Base-by-base conservation (phyloP, 768 basidiomycete species). In the Hydnomerulius pinastri region DNA sequence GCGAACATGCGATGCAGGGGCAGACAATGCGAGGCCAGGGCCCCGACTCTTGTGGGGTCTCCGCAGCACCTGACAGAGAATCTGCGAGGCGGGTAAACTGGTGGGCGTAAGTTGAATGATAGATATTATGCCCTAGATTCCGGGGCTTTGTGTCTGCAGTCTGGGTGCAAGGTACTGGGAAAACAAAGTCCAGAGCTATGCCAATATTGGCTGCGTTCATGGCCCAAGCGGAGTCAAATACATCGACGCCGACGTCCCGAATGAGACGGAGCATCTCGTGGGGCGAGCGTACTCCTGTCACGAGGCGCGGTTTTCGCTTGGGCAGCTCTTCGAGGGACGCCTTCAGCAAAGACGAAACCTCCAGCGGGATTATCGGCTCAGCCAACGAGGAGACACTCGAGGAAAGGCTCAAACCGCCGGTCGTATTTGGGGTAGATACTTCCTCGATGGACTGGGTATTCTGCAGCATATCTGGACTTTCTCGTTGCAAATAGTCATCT, bases 221-320 rank as follows among this genome's bases (percentile, higher is more conserved):
- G 0, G 82, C 89, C 85, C 87, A 94, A 7, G 74, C 73, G 0
- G 80, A 77, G 58, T 92, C 90, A 52, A 93, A 85, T 0, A 93
- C 54, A 61, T 95, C 92, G 13, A 90, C 61, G 0, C 92, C 92
- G 2, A 85, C 73, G 36, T 79, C 72, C 2, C 70, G 68, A 25
- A 93, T 75, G 23, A 92, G 77, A 8, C 68, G 68, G 3, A 94
- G 81, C 12, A 92, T 80, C 46, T 90, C 87, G 51, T 92, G 92
- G 2, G 92, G 92, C 0, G 84, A 82, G 4, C 61, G 56, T 0
- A 75, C 62, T 1, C 76, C 75, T 30, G 82, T 82, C 24, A 81
- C 76, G 12, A 91, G 59, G 21, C 92, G 86, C 2, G 77, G 78
- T 66, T 93, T 93, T 7, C 57, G 38, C 2, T 58, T 18, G 0